phyloP scores from a whole-genome alignment of 768 basidiomycete genomes.

The Termitomyces eurrhizus region DNA sequence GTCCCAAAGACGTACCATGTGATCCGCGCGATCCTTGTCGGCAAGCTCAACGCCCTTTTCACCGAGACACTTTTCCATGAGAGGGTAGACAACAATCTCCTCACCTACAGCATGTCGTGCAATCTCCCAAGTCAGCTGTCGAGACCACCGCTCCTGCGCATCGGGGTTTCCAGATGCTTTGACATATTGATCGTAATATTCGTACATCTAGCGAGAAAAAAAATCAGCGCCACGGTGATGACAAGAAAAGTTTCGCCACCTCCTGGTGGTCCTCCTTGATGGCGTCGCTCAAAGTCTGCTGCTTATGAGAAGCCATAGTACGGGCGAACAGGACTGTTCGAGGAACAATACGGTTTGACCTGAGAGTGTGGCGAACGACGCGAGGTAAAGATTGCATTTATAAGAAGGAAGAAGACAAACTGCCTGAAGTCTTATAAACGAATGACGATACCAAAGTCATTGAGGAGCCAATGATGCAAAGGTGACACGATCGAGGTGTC shows the following conservation, averaged over 20 bases:
- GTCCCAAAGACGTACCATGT: conserved; percentile 35
- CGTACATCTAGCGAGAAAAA: conserved; percentile 43
- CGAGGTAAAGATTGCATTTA: neutral
- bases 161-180: conserved; percentile 37
- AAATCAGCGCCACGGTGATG: neutral
- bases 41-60: conserved; percentile 45
- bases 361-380: neutral
- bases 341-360: neutral
- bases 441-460: neutral
- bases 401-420: neutral
- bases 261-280: conserved; percentile 49
- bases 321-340: conserved; percentile 1
- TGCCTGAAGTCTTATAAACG: neutral
- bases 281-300: conserved; percentile 32
- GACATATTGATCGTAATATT: conserved; percentile 49
- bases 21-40: conserved; percentile 53
- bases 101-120: conserved; percentile 59
- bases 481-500: neutral
- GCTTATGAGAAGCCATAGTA: conserved; percentile 17
- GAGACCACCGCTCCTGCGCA: conserved; percentile 49
- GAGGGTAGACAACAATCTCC: conserved; percentile 61
- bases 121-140: conserved; percentile 57
- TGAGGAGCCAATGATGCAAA: neutral
- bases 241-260: conserved; percentile 21
- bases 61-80: conserved; percentile 56